Conservation (phyloP, 225 moss, liverwort and hornwort species). For the Rhytidiadelphus loreus region DNA sequence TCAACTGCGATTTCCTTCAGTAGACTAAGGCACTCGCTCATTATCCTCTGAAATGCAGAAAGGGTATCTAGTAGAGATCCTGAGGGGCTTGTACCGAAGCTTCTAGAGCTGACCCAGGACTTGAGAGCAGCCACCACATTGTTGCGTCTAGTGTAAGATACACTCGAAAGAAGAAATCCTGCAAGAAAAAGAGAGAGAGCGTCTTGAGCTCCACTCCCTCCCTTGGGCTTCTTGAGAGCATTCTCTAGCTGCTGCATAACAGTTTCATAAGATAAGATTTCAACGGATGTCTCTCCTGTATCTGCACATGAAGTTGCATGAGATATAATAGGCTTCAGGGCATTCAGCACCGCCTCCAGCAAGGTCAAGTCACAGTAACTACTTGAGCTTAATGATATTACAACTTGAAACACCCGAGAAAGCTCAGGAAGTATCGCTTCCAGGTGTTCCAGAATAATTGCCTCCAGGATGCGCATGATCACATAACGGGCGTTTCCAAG, state of each 20-base stretch:
- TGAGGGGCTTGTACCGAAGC: constrained; percentile 9
- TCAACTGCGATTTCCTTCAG: constrained; percentile 35
- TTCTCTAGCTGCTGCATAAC: constrained; percentile 54
- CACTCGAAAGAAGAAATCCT: constrained; percentile 68
- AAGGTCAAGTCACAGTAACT: constrained; percentile 72
- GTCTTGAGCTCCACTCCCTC: constrained; percentile 27
- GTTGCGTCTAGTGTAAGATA: constrained; percentile 50
- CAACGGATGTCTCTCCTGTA: constrained; percentile 41
- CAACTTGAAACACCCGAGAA: constrained; percentile 53
- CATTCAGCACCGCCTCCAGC: constrained; percentile 62
- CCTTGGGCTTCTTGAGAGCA: constrained; percentile 12
- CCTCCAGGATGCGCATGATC: constrained; percentile 74
- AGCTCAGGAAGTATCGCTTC: constrained; percentile 85
- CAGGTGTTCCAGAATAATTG: constrained; percentile 73
- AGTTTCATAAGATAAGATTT: constrained; percentile 70
- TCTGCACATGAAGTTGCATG: constrained; percentile 46
- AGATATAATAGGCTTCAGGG: constrained; percentile 69
- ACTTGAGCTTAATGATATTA: constrained; percentile 65
- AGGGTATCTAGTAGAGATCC: constrained; percentile 42
- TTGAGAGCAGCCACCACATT: constrained; percentile 38
- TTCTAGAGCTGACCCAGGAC: constrained; percentile 47
- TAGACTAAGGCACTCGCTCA: constrained; percentile 48
- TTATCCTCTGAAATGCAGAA: constrained; percentile 55
- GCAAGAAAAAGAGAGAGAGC: constrained; percentile 65
- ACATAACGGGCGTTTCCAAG: constrained; percentile 67